Percentiles rank a stretch among this genome's conserved stretches.
phyloP scores from a whole-genome alignment of 148 eudicot genomes.

The Beta vulgaris region DNA sequence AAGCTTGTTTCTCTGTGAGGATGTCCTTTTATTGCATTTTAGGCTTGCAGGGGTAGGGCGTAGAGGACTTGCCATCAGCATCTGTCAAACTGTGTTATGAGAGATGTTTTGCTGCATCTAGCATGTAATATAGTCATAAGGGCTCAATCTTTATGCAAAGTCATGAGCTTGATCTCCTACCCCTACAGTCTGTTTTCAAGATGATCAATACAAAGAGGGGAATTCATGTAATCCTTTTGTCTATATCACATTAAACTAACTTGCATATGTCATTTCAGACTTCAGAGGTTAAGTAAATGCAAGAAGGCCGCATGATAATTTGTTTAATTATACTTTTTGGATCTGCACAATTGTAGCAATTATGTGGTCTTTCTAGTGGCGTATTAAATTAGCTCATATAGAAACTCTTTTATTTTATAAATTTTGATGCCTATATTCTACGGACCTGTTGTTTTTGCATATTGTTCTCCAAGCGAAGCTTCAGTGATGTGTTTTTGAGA shows the following conservation, averaged over 20 bases:
- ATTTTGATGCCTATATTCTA: background rate
- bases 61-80: too few species aligned
- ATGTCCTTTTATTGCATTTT: background rate
- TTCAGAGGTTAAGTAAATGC: background rate
- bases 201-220: background rate
- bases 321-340: background rate
- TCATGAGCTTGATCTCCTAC: conserved; percentile 1
- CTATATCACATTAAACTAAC: background rate
- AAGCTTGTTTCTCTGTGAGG: background rate
- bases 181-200: background rate
- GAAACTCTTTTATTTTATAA: background rate
- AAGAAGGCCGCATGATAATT: background rate
- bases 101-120: background rate
- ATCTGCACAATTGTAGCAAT: background rate
- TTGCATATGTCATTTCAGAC: background rate
- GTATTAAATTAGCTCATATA: background rate
- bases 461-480: background rate
- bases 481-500: background rate
- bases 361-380: background rate
- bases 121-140: background rate
- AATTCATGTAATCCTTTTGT: background rate
- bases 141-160: background rate
- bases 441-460: background rate
- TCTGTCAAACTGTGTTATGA: background rate
- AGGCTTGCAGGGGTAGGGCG: background rate